phyloP scores from a whole-genome alignment of 23 red algal species.

The Pyropia yezoensis region DNA sequence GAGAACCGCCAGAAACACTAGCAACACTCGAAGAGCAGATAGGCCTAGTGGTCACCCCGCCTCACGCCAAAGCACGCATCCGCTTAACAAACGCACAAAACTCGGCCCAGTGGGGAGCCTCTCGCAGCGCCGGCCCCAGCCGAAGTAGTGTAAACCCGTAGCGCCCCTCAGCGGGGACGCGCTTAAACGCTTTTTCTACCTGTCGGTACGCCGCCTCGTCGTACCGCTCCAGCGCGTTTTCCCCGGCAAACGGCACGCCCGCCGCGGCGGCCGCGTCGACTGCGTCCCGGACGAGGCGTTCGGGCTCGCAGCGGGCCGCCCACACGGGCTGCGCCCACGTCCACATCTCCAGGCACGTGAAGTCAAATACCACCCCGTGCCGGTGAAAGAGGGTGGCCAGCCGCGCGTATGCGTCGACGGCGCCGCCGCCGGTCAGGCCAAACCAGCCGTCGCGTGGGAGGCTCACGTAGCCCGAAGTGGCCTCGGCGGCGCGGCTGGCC shows the following conservation, averaged over 20 bases:
- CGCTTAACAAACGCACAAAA: constrained; percentile 23
- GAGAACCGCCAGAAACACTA: no score
- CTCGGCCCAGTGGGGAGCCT: constrained; percentile 10
- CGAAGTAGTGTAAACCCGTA: constrained; percentile 68
- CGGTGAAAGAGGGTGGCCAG: constrained; percentile 53
- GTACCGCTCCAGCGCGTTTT: constrained; percentile 73
- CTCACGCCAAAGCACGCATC: not conserved
- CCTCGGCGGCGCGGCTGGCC: constrained; percentile 63
- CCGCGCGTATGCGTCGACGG: constrained; percentile 27
- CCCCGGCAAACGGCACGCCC: constrained; percentile 57
- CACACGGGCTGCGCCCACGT: constrained; percentile 39
- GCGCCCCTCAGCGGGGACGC: not conserved
- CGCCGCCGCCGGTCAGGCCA: not conserved
- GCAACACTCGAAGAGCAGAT: no score
- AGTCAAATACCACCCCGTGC: constrained; percentile 36
- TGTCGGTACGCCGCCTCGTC: constrained; percentile 48
- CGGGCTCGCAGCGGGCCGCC: constrained; percentile 35
- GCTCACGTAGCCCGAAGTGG: constrained; percentile 52
- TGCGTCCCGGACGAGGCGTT: constrained; percentile 51
- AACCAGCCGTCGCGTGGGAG: no score
- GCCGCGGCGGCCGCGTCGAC: constrained; percentile 8
- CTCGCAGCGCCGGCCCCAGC: constrained; percentile 32
- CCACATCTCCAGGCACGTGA: constrained; percentile 87
- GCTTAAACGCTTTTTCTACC: constrained; percentile 18
- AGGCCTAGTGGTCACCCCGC: no score